Evolutionary conservation across 192 early-diverging fungal species (phyloP).

Genomic region (Mortierella hygrophila): DNA sequence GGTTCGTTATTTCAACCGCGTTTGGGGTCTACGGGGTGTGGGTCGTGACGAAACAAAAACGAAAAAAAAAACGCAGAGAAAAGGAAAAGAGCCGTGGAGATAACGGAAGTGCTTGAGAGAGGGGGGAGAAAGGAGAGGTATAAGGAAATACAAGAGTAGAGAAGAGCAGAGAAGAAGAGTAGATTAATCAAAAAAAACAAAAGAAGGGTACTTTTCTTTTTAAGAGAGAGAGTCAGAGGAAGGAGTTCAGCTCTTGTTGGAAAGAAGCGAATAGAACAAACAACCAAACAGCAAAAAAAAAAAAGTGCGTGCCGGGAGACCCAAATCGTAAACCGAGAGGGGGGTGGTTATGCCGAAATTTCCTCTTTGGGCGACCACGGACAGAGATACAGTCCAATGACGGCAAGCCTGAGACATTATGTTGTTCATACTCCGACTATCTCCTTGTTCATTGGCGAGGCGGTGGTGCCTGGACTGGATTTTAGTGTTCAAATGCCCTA

Average conservation of each 20-base stretch:
- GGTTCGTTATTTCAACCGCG: neutral
- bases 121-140: neutral
- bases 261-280: conserved; percentile 24
- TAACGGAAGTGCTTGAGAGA: neutral
- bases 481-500: too few species aligned
- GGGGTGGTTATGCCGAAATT: conserved; percentile 10
- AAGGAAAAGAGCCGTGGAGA: neutral
- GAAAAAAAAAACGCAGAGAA: neutral
- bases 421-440: too few species aligned
- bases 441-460: too few species aligned
- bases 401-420: too few species aligned
- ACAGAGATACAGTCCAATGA: too few species aligned
- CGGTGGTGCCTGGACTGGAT: too few species aligned
- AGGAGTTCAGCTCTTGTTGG: neutral
- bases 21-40: neutral
- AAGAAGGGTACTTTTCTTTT: neutral
- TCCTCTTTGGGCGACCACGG: neutral
- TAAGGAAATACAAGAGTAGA: conserved; percentile 9
- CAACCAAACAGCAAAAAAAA: neutral
- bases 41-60: conserved; percentile 3
- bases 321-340: neutral
- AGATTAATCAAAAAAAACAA: neutral
- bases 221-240: neutral
- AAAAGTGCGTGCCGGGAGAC: neutral
- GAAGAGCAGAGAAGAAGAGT: neutral